Conservation (phyloP, 768 basidiomycete genomes). For the Boletus bicolor region DNA sequence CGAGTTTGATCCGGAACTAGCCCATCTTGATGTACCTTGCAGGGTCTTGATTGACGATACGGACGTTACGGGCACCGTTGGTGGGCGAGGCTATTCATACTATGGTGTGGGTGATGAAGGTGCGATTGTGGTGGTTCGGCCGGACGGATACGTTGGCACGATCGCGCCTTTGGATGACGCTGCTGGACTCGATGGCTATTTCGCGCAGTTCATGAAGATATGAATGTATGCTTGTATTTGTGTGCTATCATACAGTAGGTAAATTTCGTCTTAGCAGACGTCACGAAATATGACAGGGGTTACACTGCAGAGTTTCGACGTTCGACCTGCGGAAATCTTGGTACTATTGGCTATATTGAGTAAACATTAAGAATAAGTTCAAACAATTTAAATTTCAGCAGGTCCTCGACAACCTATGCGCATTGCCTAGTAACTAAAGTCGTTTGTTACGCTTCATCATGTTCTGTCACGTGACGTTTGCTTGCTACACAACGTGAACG, state of each 20-base stretch:
- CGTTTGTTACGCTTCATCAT: too few relatives aligned
- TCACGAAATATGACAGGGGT: not conserved
- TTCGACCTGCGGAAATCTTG: not conserved
- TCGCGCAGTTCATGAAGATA: constrained; percentile 39
- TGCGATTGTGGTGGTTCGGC: constrained; percentile 30
- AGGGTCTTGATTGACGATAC: constrained; percentile 62
- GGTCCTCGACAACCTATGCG: not conserved
- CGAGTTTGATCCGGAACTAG: not conserved
- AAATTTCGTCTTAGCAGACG: too few relatives aligned
- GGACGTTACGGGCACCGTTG: constrained; percentile 40
- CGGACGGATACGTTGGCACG: constrained; percentile 56
- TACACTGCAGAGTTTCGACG: not conserved
- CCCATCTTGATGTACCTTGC: not conserved
- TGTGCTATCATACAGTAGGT: too few relatives aligned
- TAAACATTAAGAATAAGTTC: not conserved
- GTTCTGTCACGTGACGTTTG: too few relatives aligned
- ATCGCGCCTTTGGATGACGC: constrained; percentile 46
- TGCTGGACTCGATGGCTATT: constrained; percentile 44
- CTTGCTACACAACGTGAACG: too few relatives aligned
- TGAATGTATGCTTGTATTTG: not conserved
- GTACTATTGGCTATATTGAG: not conserved
- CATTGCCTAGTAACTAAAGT: too few relatives aligned
- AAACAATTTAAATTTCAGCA: too few relatives aligned
- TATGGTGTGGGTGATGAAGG: constrained; percentile 42
- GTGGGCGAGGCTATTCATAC: constrained; percentile 53